Base-by-base conservation (phyloP, 2,329 filamentous ascomycete species). In the Passalora sequoiae region DNA sequence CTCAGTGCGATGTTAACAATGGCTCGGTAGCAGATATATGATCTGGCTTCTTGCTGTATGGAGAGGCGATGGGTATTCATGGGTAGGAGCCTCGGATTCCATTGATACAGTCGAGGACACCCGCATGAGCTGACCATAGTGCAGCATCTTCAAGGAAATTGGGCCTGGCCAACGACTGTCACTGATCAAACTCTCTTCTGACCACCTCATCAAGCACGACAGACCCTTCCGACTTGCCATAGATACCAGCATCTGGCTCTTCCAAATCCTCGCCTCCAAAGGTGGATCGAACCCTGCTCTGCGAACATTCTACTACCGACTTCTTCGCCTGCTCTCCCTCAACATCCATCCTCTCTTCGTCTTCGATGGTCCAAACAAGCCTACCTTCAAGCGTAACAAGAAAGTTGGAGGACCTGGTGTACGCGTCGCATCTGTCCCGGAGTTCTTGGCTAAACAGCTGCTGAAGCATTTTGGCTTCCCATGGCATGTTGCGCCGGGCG, bases 231-330 rank as follows among this genome's bases (percentile, higher is more conserved):
- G 89, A 29, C 74, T 98, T 35, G 92, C 92, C 28, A 85, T 98
- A 52, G 92, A 98, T 62, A 85, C 94, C 55, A 88, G 89, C 2
- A 97, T 98, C 61, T 98, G 92, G 92, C 84, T 95, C 32, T 97
- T 95, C 60, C 92, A 98, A 60, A 83, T 83, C 9, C 89, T 94
- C 61, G 83, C 87, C 10, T 86, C 86, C 13, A 81, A 81, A 69
- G 83, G 91, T 35, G 92, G 92, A 47, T 81, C 82, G 8, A 96
- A 96, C 56, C 91, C 92, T 5, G 89, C 89, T 1, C 75, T 96
- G 27, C 80, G 92, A 44, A 96, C 89, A 1, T 77, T 98, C 17
- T 97, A 96, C 68, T 97, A 94, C 66, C 84, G 92, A 24, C 78
- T 97, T 0, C 72, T 91, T 1, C 84, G 86, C 40, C 75, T 95